A percentile compares a stretch with the other conserved stretches of the same genome.
phyloP scores from a whole-genome alignment of 495 filamentous ascomycete genomes.

The Penicillium bialowiezense region DNA sequence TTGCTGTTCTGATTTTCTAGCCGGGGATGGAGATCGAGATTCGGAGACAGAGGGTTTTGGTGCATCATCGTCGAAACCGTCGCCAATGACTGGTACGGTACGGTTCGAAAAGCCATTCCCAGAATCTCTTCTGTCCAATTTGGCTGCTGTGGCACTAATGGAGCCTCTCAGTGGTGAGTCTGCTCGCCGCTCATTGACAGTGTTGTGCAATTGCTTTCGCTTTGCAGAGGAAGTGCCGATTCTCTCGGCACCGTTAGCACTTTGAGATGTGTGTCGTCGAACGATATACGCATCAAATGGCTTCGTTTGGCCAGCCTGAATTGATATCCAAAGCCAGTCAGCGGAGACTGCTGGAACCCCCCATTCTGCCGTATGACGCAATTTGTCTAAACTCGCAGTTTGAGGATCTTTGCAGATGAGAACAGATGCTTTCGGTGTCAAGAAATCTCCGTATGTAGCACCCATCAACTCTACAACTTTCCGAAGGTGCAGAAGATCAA shows the following conservation, averaged over 20 bases:
- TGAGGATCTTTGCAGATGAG: slow-evolving; percentile 62
- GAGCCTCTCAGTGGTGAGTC: neutral
- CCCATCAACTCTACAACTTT: slow-evolving; percentile 70
- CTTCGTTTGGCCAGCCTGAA: slow-evolving; percentile 54
- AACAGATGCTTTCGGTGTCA: slow-evolving; percentile 64
- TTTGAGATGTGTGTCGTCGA: slow-evolving; percentile 28
- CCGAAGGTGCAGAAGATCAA: slow-evolving; percentile 79
- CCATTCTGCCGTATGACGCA: slow-evolving; percentile 68
- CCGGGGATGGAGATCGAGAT: slow-evolving; percentile 27
- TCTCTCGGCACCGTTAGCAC: slow-evolving; percentile 15
- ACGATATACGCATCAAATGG: slow-evolving; percentile 48
- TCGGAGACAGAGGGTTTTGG: slow-evolving; percentile 28
- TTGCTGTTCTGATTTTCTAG: slow-evolving; percentile 8
- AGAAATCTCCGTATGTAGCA: slow-evolving; percentile 70
- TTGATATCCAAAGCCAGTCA: slow-evolving; percentile 81
- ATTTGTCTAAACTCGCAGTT: slow-evolving; percentile 67
- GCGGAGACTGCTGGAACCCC: slow-evolving; percentile 72
- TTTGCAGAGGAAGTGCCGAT: slow-evolving; percentile 17
- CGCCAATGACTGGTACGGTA: slow-evolving; percentile 14
- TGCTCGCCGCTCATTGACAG: neutral
- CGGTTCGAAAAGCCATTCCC: slow-evolving; percentile 6
- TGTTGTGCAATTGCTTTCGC: slow-evolving; percentile 5
- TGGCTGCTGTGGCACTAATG: neutral
- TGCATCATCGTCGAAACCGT: slow-evolving; percentile 25
- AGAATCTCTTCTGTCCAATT: neutral